Percentiles rank a stretch among this genome's conserved stretches.
Conservation (phyloP, 1,139 yeast genomes). For the Suhomyces guaymorum region DNA sequence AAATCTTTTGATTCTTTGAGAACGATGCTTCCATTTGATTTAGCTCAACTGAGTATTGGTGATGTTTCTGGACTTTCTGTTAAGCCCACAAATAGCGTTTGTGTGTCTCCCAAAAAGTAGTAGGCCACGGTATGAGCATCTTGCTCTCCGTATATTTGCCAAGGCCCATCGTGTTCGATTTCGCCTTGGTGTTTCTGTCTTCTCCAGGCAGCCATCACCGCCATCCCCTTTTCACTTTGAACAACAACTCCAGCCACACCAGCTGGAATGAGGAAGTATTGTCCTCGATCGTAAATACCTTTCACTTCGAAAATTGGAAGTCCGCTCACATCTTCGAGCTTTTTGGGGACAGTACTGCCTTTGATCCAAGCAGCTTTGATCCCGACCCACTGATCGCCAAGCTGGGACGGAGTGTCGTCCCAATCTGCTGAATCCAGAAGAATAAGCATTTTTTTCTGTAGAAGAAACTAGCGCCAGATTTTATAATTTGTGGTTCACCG, state of each 20-base stretch:
- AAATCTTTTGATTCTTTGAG: too few species aligned
- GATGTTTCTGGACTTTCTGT: not conserved
- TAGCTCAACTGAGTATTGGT: not conserved
- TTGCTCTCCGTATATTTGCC: slow-evolving; percentile 21
- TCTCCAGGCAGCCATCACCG: slow-evolving; percentile 26
- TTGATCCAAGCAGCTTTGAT: slow-evolving; percentile 1
- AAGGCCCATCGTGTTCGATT: slow-evolving; percentile 17
- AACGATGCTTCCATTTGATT: too few species aligned
- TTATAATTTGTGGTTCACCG: too few species aligned
- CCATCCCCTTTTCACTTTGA: slow-evolving; percentile 20
- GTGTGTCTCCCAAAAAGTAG: slow-evolving; percentile 17
- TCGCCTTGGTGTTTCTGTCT: slow-evolving; percentile 8
- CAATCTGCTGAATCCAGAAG: not conserved
- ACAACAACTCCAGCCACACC: slow-evolving; percentile 18
- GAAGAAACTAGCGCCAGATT: too few species aligned
- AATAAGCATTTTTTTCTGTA: too few species aligned
- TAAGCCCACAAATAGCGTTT: slow-evolving; percentile 16
- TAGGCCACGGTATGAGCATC: slow-evolving; percentile 13
- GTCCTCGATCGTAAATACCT: slow-evolving; percentile 18
- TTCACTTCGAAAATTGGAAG: slow-evolving; percentile 10
- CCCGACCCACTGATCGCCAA: not conserved
- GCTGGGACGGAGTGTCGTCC: not conserved
- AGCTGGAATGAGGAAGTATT: slow-evolving; percentile 16
- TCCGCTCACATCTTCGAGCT: not conserved
- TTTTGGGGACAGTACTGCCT: not conserved